Evolutionary conservation across 805 yeast species (phyloP).

Genomic region (Ogataea paraovalis): DNA sequence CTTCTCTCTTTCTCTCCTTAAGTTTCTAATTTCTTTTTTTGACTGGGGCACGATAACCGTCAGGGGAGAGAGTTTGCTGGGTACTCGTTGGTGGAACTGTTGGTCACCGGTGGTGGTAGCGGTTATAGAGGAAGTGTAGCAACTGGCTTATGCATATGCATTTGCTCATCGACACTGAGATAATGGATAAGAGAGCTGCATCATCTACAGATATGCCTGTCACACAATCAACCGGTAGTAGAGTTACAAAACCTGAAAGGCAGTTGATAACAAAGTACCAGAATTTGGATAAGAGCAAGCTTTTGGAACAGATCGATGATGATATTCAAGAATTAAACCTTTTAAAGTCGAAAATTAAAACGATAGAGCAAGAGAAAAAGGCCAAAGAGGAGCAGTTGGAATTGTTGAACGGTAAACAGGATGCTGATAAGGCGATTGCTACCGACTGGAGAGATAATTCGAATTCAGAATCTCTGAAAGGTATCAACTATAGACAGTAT

Average conservation of each 20-base stretch:
- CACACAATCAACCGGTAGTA: neutral
- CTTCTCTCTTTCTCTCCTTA: no score
- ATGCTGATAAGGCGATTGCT: constrained; percentile 1
- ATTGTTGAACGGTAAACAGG: constrained; percentile 4
- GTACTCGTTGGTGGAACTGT: no score
- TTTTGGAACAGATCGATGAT: constrained; percentile 39
- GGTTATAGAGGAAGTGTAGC: neutral
- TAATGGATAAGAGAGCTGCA: no score
- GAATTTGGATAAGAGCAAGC: constrained; percentile 29
- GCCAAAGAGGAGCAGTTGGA: constrained; percentile 11
- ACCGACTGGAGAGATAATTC: constrained; percentile 22
- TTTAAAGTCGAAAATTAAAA: constrained; percentile 29
- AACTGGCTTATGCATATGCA: neutral
- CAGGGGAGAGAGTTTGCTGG: no score
- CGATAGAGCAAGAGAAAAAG: constrained; percentile 16
- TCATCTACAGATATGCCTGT: neutral
- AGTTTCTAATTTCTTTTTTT: no score
- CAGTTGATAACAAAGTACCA: constrained; percentile 16
- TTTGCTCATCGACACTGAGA: neutral
- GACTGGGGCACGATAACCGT: no score
- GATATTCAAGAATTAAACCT: constrained; percentile 40
- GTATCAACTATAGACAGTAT: constrained; percentile 35
- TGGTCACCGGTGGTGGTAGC: no score
- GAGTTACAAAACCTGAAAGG: neutral
- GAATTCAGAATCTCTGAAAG: constrained; percentile 17